These are phyloP conservation scores for Colletotrichum sp. DNA, from an alignment of 2,329 filamentous ascomycete genomes.

Conservation along the genomic window DNA sequence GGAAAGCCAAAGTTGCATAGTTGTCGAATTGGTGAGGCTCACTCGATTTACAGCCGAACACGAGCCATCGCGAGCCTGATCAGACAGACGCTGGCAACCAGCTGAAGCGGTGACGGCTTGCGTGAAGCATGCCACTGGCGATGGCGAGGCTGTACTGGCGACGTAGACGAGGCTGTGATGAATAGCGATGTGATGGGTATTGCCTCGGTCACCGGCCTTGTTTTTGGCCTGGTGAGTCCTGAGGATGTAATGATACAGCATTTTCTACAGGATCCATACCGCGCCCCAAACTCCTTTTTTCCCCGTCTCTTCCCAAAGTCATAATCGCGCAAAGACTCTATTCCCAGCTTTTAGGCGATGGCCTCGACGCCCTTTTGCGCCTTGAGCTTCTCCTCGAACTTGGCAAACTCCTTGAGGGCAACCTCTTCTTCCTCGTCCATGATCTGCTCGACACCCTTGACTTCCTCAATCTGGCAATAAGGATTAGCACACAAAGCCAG, in stretches of 20 bases:
- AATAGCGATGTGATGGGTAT: constrained; percentile 7
- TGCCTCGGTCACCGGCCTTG: neutral
- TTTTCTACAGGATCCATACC: neutral
- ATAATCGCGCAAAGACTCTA: neutral
- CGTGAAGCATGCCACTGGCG: neutral
- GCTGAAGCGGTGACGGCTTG: neutral
- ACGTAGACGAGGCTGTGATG: neutral
- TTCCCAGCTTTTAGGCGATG: neutral
- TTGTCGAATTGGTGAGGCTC: neutral
- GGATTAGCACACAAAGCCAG: constrained; percentile 20
- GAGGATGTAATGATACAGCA: constrained; percentile 2
- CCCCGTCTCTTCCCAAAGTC: neutral
- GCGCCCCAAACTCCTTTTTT: neutral
- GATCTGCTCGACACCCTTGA: constrained; percentile 89
- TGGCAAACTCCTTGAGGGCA: constrained; percentile 84
- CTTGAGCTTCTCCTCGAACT: constrained; percentile 85
- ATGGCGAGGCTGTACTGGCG: neutral
- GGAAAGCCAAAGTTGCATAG: neutral
- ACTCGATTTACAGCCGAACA: neutral
- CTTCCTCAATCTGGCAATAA: constrained; percentile 82
- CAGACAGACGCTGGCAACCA: neutral
- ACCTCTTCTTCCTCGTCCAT: constrained; percentile 92
- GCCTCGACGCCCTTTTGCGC: constrained; percentile 50
- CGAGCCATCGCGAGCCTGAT: neutral
- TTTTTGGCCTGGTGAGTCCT: neutral